A percentile compares a stretch with the other conserved stretches of the same genome.
These are phyloP conservation scores for Powellomyces hirtus DNA, from an alignment of 192 early-diverging fungal genomes.

Conservation along the genomic window DNA sequence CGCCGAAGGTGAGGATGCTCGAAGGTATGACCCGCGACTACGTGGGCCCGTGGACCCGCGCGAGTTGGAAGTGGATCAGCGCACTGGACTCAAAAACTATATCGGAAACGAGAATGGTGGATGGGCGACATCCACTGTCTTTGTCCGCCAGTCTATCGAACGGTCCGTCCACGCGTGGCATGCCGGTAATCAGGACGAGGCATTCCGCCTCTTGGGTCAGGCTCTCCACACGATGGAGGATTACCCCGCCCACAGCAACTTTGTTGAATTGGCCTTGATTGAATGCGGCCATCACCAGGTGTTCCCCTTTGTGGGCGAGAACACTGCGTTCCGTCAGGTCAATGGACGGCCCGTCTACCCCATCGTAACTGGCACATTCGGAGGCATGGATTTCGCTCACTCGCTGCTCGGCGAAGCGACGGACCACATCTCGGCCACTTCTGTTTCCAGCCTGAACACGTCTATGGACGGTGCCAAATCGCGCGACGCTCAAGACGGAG, in stretches of 20 bases:
- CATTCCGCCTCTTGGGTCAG: conserved; percentile 17
- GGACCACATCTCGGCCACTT: conserved; percentile 17
- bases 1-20: conserved; percentile 21
- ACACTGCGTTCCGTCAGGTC: conserved; percentile 13
- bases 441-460: conserved; percentile 3
- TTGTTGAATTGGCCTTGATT: conserved; percentile 22
- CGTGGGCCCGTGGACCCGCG: conserved; percentile 24
- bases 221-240: conserved; percentile 31
- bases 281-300: conserved; percentile 23
- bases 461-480: neutral
- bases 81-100: conserved; percentile 31
- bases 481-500: neutral
- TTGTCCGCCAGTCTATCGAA: conserved; percentile 15
- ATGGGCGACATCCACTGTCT: conserved; percentile 31
- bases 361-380: conserved; percentile 25
- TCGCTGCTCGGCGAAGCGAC: conserved; percentile 27
- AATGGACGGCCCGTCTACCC: neutral
- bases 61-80: conserved; percentile 23
- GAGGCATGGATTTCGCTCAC: conserved; percentile 26
- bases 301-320: conserved; percentile 31
- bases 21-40: conserved; percentile 13
- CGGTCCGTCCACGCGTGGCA: conserved; percentile 5
- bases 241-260: conserved; percentile 30
- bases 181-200: conserved; percentile 20
- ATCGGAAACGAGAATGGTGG: conserved; percentile 30